phyloP scores from a whole-genome alignment of 768 basidiomycete genomes.

The Boletus rubroflammeus region DNA sequence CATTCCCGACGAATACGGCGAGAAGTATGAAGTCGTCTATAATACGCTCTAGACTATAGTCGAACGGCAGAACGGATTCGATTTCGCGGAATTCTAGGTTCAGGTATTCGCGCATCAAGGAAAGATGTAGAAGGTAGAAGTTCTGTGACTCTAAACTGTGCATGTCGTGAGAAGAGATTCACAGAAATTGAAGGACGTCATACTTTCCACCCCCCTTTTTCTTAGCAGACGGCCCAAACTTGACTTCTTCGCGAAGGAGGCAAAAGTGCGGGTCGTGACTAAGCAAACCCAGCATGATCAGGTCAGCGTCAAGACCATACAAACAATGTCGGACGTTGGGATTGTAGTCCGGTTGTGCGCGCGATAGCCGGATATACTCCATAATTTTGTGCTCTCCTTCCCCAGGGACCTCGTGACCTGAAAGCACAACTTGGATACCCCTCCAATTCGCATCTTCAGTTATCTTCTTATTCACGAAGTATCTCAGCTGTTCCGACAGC shows the following conservation, averaged over 20 bases:
- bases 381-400: slow-evolving; percentile 99
- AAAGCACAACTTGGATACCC: slow-evolving; percentile 86
- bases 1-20: slow-evolving; percentile 96
- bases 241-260: slow-evolving; percentile 94
- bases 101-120: slow-evolving; percentile 93
- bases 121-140: slow-evolving; percentile 94
- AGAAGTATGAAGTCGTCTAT: slow-evolving; percentile 98
- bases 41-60: slow-evolving; percentile 86
- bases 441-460: slow-evolving; percentile 96
- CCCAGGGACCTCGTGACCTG: slow-evolving; percentile 97
- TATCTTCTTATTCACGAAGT: slow-evolving; percentile 98
- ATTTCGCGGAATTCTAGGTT: slow-evolving; percentile 90
- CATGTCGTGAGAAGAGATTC: slow-evolving; percentile 6
- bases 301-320: slow-evolving; percentile 96
- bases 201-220: slow-evolving; percentile 66
- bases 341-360: slow-evolving; percentile 94
- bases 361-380: slow-evolving; percentile 94
- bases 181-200: slow-evolving; percentile 3
- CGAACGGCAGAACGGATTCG: slow-evolving; percentile 63
- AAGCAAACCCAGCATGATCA: slow-evolving; percentile 96
- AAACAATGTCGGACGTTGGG: slow-evolving; percentile 96
- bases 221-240: slow-evolving; percentile 80
- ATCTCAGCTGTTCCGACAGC: slow-evolving; percentile 87
- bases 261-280: slow-evolving; percentile 99
- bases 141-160: slow-evolving; percentile 69